Conservation (phyloP, 225 moss, liverwort and hornwort species). For the Pleurozium schreberi region DNA sequence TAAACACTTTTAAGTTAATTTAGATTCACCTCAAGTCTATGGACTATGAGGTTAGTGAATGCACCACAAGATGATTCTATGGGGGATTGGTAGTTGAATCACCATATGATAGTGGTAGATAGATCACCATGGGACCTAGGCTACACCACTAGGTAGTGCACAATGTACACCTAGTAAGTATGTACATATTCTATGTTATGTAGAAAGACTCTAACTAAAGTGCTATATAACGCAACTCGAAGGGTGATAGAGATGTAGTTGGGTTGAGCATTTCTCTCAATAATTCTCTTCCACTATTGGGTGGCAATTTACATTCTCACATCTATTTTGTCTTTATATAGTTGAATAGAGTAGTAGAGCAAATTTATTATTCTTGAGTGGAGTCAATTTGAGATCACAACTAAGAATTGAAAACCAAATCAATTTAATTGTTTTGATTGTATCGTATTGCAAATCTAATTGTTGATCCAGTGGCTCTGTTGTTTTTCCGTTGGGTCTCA, state of each 20-base stretch:
- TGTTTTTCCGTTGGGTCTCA: accelerated
- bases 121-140: background rate
- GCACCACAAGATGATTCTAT: too few species aligned
- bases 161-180: background rate
- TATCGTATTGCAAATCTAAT: background rate
- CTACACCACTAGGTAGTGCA: too few species aligned
- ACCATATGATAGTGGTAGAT: background rate
- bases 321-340: background rate
- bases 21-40: background rate
- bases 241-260: background rate
- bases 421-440: too few species aligned
- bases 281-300: background rate
- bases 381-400: background rate
- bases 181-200: background rate
- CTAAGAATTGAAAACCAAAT: background rate
- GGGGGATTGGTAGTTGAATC: background rate
- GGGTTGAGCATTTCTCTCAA: background rate
- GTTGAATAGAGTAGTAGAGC: background rate
- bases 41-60: background rate
- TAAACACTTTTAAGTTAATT: background rate
- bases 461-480: background rate
- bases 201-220: background rate
- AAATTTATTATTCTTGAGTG: too few species aligned
- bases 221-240: background rate
- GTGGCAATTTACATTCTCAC: background rate